Conservation (phyloP, 768 basidiomycete species). For the Hygrophoropsis aurantiaca region DNA sequence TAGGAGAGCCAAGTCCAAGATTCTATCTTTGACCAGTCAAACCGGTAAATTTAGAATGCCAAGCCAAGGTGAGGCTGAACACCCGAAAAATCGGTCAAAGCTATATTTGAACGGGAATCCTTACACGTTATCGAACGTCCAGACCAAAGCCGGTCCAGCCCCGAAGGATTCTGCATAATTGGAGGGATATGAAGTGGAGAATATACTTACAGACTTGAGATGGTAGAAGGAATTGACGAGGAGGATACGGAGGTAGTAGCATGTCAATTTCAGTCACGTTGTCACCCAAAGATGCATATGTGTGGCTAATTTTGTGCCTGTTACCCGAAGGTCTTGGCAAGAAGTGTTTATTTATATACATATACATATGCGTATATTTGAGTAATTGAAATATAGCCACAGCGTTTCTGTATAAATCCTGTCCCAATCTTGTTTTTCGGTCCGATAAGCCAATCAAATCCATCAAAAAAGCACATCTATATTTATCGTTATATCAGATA, state of each 20-base stretch:
- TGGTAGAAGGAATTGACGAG: background rate
- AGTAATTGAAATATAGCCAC: constrained; percentile 13
- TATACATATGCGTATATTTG: constrained; percentile 12
- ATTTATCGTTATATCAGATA: constrained; percentile 4
- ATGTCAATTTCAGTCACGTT: background rate
- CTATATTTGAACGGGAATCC: constrained; percentile 19
- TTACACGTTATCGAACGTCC: constrained; percentile 6
- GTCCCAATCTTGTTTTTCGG: constrained; percentile 11
- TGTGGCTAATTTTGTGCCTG: constrained; percentile 25
- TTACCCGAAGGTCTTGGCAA: constrained; percentile 29
- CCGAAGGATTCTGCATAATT: background rate
- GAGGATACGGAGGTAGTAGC: background rate
- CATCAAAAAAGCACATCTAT: constrained; percentile 12
- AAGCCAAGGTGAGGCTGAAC: constrained; percentile 40
- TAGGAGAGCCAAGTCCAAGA: constrained; percentile 44
- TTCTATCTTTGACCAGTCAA: constrained; percentile 45
- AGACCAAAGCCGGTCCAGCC: background rate
- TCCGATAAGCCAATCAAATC: constrained; percentile 20
- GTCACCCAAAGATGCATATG: background rate
- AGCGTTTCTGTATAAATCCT: constrained; percentile 17
- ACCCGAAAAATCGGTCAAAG: constrained; percentile 21
- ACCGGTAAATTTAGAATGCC: constrained; percentile 43
- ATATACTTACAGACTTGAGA: background rate
- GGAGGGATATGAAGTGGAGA: background rate
- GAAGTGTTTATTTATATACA: constrained; percentile 29